Evolutionary conservation across 2,329 filamentous ascomycete genomes (phyloP).

Genomic region (Alternaria sp.): DNA sequence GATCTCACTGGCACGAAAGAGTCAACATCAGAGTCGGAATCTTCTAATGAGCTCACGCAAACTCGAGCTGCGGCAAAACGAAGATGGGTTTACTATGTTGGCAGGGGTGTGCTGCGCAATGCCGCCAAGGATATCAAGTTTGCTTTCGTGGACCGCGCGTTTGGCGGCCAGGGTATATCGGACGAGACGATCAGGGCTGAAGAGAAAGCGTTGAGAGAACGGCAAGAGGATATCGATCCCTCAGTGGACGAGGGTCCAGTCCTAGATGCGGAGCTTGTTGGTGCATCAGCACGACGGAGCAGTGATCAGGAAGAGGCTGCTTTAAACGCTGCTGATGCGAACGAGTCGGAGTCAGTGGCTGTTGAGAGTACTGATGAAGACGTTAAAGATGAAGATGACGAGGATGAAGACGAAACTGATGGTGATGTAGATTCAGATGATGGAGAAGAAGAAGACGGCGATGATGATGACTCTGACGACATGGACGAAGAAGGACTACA

Average conservation of each 20-base stretch:
- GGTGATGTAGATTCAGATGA: conserved; percentile 39
- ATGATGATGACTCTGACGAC: conserved; percentile 43
- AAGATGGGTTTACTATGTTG: conserved; percentile 69
- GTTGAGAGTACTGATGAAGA: conserved; percentile 11
- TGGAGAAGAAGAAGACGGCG: conserved; percentile 45
- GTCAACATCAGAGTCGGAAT: conserved; percentile 28
- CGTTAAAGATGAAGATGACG: conserved; percentile 44
- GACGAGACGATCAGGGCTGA: conserved; percentile 52
- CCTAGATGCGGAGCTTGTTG: conserved; percentile 41
- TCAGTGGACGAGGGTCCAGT: conserved; percentile 57
- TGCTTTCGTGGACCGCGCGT: conserved; percentile 66
- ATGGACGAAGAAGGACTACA: conserved; percentile 45
- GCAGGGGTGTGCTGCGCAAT: conserved; percentile 66
- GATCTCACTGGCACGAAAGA: conserved; percentile 57
- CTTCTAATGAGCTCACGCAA: conserved; percentile 49
- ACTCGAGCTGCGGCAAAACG: conserved; percentile 55
- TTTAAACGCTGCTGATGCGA: conserved; percentile 14
- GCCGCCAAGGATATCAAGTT: conserved; percentile 65
- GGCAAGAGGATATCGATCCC: conserved; percentile 59
- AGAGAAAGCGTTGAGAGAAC: conserved; percentile 52
- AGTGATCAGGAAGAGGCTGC: conserved; percentile 17
- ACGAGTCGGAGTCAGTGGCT: conserved; percentile 1
- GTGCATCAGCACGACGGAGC: conserved; percentile 25
- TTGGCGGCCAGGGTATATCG: conserved; percentile 65
- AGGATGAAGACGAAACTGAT: conserved; percentile 33